Base-by-base conservation (phyloP, 2,329 filamentous ascomycete genomes). In the Epichloe hybrida region DNA sequence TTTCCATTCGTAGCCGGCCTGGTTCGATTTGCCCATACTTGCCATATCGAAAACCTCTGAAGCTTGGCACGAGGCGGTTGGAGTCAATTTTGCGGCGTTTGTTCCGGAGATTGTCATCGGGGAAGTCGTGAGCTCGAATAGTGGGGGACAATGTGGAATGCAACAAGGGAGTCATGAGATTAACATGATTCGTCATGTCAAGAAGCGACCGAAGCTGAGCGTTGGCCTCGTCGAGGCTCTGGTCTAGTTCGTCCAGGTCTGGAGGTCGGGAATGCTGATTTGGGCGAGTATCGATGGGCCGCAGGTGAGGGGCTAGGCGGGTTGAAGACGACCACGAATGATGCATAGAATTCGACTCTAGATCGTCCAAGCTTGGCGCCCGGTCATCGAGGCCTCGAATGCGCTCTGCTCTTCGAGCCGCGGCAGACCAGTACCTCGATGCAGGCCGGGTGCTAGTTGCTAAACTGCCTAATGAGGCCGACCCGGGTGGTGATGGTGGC, bases 21-120 rank as follows among this genome's bases (percentile, higher is more conserved):
- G 88, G 79, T 53, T 93, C 86, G 15, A 95, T 85, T 66, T 95
- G 90, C 17, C 90, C 91, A 64, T 84, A 88, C 59, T 82, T 83
- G 21, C 90, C 91, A 64, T 96, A 97, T 55, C 79, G 83, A 62
- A 90, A 87, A 2, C 75, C 78, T 53, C 68, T 70, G 57, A 73
- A 76, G 39, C 64, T 64, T 6, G 72, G 66, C 27, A 72, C 66
- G 13, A 72, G 66, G 45, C 74, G 73, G 54, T 86, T 83, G 1
- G 77, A 73, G 58, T 87, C 84, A 38, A 88, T 65, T 64, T 86
- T 88, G 55, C 84, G 77, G 44, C 85, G 78, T 65, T 89, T 89
- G 46, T 69, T 69, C 52, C 77, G 72, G 50, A 80, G 75, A 57
- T 63, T 71, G 46, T 73, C 70, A 37, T 78, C 73, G 46, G 64